Conservation (phyloP, 441 rosid species). For the Monsonia emarginata region DNA sequence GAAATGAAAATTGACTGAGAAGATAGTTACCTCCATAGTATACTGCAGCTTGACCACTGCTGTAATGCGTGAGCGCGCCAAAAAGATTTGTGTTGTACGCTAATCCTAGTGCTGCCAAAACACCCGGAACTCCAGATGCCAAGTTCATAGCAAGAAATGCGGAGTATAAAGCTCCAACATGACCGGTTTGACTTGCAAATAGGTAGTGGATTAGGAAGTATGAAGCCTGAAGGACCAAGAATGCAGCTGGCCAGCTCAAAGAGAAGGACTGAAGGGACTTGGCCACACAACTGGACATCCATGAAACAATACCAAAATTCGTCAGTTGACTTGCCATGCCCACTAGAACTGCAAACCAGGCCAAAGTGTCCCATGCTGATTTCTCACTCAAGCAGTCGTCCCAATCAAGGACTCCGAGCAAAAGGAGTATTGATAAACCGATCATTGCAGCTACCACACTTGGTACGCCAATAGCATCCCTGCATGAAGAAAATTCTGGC, state of each 20-base stretch:
- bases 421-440: slow-evolving; percentile 69
- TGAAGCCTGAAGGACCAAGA: slow-evolving; percentile 68
- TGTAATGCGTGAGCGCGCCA: slow-evolving; percentile 84
- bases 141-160: slow-evolving; percentile 95
- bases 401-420: slow-evolving; percentile 86
- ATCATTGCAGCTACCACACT: slow-evolving; percentile 96
- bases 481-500: slow-evolving; percentile 15
- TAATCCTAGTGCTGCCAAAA: slow-evolving; percentile 68
- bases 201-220: slow-evolving; percentile 84
- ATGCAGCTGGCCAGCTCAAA: slow-evolving; percentile 83
- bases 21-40: slow-evolving; percentile 71
- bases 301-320: slow-evolving; percentile 62
- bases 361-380: slow-evolving; percentile 94
- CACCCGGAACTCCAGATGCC: slow-evolving; percentile 79
- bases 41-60: slow-evolving; percentile 96
- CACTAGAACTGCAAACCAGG: slow-evolving; percentile 86
- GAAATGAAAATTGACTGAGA: not conserved
- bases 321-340: slow-evolving; percentile 91
- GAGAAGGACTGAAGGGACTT: slow-evolving; percentile 53
- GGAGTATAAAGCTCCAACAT: slow-evolving; percentile 82
- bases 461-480: slow-evolving; percentile 67
- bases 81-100: slow-evolving; percentile 86
- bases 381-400: slow-evolving; percentile 86
- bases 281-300: slow-evolving; percentile 78
- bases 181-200: slow-evolving; percentile 93